Percentiles rank a stretch among this genome's conserved stretches.
These are phyloP conservation scores for Amphicarpaea edgeworthii DNA, from an alignment of 306 rosid species.

Conservation along the genomic window DNA sequence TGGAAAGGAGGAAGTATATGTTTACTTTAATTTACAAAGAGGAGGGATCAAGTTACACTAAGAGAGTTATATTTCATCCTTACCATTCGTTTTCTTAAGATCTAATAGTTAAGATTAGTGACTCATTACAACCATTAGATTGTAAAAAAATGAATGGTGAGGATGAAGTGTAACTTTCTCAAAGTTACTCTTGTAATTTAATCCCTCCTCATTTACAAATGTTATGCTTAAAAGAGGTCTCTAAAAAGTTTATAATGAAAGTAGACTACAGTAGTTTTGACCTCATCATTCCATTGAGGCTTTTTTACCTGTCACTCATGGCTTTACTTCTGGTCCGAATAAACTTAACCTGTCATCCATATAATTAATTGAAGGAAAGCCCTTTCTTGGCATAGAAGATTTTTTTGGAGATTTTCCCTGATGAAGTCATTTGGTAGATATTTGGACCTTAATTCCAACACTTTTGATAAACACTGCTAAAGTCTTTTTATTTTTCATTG, in stretches of 20 bases:
- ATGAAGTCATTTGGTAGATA: background rate
- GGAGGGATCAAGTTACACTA: too few species aligned
- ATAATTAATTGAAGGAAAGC: background rate
- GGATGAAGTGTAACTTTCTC: too few species aligned
- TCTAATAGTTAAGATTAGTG: too few species aligned
- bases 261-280: slow-evolving; percentile 23
- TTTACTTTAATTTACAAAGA: background rate
- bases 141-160: too few species aligned
- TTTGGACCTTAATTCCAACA: slow-evolving; percentile 12
- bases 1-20: background rate
- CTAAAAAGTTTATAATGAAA: background rate
- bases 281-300: background rate
- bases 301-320: background rate
- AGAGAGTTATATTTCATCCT: too few species aligned
- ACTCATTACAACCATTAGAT: too few species aligned
- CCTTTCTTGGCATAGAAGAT: background rate
- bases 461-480: background rate
- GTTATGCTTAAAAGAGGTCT: slow-evolving; percentile 8
- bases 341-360: background rate
- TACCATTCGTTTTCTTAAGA: too few species aligned
- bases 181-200: too few species aligned
- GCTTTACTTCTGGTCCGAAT: slow-evolving; percentile 3
- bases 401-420: background rate
- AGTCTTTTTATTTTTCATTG: background rate
- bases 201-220: too few species aligned